phyloP scores from a whole-genome alignment of 306 rosid genomes.

The Quercus alba region DNA sequence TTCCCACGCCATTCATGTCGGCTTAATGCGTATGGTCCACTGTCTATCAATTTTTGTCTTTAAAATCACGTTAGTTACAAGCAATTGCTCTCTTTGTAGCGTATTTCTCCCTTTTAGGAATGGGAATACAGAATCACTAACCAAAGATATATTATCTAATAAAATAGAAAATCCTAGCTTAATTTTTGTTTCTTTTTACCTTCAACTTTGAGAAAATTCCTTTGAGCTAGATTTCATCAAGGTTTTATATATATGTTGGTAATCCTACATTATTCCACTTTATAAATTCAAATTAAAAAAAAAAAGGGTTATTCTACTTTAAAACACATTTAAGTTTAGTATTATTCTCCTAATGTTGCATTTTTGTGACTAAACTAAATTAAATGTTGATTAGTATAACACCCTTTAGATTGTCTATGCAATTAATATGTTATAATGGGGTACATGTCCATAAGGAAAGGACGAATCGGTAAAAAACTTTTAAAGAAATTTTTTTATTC shows the following conservation, averaged over 20 bases:
- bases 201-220: conserved; percentile 22
- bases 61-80: not conserved
- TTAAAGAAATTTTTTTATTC: no score
- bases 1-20: conserved; percentile 7
- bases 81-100: conserved; percentile 11
- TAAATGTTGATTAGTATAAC: not conserved
- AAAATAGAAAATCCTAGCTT: not conserved
- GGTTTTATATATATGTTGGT: no score
- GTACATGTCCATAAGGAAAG: conserved; percentile 43
- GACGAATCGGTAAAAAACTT: conserved; percentile 13
- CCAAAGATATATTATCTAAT: not conserved
- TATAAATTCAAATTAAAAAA: not conserved
- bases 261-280: not conserved
- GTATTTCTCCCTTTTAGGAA: conserved; percentile 9
- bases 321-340: not conserved
- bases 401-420: not conserved
- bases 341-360: not conserved
- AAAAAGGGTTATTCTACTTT: not conserved
- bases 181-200: not conserved
- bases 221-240: not conserved
- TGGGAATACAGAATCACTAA: conserved; percentile 25
- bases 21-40: conserved; percentile 7
- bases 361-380: not conserved
- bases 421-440: conserved; percentile 14
- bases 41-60: not conserved